A percentile compares a stretch with the other conserved stretches of the same genome.
Conservation (phyloP, 2,329 filamentous ascomycete genomes). For the Paraconiothyrium sp. region DNA sequence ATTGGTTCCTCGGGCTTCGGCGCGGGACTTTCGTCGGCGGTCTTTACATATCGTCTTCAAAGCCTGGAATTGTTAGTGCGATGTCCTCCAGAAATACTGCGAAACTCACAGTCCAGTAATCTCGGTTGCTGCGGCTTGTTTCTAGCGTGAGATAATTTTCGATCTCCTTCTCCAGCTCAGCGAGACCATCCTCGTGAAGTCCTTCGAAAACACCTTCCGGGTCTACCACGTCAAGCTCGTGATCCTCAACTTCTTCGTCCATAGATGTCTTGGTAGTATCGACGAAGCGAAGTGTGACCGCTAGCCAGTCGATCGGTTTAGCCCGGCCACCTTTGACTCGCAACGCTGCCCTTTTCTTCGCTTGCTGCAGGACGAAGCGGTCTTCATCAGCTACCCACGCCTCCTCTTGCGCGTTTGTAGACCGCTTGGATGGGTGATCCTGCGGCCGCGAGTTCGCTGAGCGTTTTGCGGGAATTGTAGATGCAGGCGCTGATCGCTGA, state of each 20-base stretch:
- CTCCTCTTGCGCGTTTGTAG: constrained; percentile 58
- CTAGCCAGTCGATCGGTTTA: constrained; percentile 91
- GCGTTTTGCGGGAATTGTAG: constrained; percentile 55
- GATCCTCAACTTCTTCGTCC: constrained; percentile 84
- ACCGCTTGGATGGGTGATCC: constrained; percentile 52
- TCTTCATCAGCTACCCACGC: constrained; percentile 93
- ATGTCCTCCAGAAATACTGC: constrained; percentile 24
- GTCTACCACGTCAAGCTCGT: constrained; percentile 77
- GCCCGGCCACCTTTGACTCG: constrained; percentile 90
- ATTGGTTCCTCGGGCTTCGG: constrained; percentile 78
- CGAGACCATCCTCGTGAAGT: constrained; percentile 72
- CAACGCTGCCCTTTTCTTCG: constrained; percentile 97
- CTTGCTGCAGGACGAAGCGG: constrained; percentile 92
- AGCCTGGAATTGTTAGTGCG: constrained; percentile 61
- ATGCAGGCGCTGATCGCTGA: constrained; percentile 36
- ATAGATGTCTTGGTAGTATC: constrained; percentile 81
- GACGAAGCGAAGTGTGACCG: constrained; percentile 88
- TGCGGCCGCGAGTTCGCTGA: constrained; percentile 54
- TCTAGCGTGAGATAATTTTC: constrained; percentile 82
- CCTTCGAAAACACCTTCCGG: constrained; percentile 83
- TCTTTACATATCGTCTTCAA: constrained; percentile 86
- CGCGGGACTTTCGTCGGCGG: constrained; percentile 71
- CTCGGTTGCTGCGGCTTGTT: constrained; percentile 76
- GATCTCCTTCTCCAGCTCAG: constrained; percentile 84
- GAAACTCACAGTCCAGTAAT: constrained; percentile 79